A percentile compares a stretch with the other conserved stretches of the same genome.
phyloP scores from a whole-genome alignment of 306 rosid genomes.

The Lathyrus oleraceus region DNA sequence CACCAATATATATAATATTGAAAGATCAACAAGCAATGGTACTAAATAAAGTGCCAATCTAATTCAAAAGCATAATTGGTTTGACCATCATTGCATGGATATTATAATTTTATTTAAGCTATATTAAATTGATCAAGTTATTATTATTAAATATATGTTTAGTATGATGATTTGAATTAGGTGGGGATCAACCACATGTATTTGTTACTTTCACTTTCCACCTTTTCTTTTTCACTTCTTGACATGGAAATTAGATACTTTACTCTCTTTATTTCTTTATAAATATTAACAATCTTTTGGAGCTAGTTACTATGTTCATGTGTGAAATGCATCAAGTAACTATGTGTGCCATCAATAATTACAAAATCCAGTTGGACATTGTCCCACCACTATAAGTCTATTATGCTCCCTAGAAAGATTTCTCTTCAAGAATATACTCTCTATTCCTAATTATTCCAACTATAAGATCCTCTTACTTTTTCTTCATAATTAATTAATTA shows the following conservation, averaged over 20 bases:
- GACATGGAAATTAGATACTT: conserved; percentile 9
- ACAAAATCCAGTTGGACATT: conserved; percentile 48
- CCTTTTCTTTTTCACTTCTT: background rate
- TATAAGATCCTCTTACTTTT: conserved; percentile 13
- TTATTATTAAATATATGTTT: conserved; percentile 2
- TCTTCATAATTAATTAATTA: conserved; percentile 10
- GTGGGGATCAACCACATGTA: conserved; percentile 22
- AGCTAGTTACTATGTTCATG: conserved; percentile 33
- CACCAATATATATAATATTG: conserved; percentile 38
- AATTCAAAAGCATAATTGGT: conserved; percentile 47
- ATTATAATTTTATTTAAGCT: conserved; percentile 22
- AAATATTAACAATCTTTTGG: background rate
- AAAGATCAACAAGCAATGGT: conserved; percentile 37
- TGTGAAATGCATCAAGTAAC: conserved; percentile 45
- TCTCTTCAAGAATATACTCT: conserved; percentile 23
- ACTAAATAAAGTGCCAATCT: conserved; percentile 31
- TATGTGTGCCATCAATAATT: conserved; percentile 46
- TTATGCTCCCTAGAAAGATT: conserved; percentile 57
- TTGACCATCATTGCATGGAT: conserved; percentile 49
- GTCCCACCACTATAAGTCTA: conserved; percentile 51
- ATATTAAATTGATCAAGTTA: conserved; percentile 17
- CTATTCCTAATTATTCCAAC: conserved; percentile 34
- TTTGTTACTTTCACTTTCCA: background rate
- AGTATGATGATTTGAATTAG: conserved; percentile 25
- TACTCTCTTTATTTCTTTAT: conserved; percentile 2